Evolutionary conservation across 2,329 filamentous ascomycete species (phyloP), one percentile per base, ranked within the genome.

Genomic region (Phyllosticta citribraziliensis): DNA sequence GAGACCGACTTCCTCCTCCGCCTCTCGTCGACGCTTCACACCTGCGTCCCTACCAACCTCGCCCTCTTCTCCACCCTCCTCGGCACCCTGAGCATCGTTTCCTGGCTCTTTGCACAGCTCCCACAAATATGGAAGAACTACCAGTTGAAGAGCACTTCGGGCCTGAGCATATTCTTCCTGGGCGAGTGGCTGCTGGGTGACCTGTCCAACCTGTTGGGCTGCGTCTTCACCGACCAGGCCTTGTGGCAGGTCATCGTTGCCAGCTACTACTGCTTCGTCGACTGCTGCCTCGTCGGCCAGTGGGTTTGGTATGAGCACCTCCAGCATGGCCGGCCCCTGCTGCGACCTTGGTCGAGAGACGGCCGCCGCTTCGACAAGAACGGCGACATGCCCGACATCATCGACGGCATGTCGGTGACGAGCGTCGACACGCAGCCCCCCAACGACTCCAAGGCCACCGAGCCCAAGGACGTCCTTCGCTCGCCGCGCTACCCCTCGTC

Each of bases 121-220:
- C 85, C 85, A 1, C 85, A 88, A 67, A 86, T 88, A 64, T 85
- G 83, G 74, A 87, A 87, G 75, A 88, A 88, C 69, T 83, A 84
- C 69, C 77, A 78, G 58, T 70, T 86, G 20, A 79, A 84, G 67
- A 87, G 84, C 12, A 86, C 85, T 0, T 84, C 84, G 1, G 85
- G 85, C 0, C 70, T 88, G 47, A 86, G 83, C 4, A 80, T 85
- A 62, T 85, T 82, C 69, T 88, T 88, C 70, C 73, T 88, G 55
- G 75, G 82, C 2, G 84, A 86, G 72, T 88, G 85, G 85, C 80
- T 84, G 66, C 69, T 86, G 33, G 85, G 85, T 54, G 85, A 88
- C 70, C 65, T 83, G 58, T 80, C 82, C 55, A 88, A 88, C 59
- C 72, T 88, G 20, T 67, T 86, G 3, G 85, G 85, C 9, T 84